Percentiles rank a stretch among this genome's conserved stretches.
Conservation (phyloP, 495 filamentous ascomycete species). For the Hyphodiscus hymeniophilus region DNA sequence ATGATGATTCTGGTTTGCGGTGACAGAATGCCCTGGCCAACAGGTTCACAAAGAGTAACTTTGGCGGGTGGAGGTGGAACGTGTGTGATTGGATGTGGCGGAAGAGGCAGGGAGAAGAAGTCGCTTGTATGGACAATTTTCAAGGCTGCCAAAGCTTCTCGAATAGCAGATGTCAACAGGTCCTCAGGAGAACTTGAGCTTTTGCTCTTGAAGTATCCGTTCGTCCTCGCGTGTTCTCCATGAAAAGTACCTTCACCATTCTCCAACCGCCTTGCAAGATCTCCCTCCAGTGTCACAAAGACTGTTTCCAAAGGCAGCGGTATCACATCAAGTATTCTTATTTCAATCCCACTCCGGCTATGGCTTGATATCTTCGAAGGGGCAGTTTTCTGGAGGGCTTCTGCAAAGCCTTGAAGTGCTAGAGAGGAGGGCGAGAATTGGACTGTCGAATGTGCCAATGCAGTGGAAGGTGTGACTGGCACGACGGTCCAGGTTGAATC, state of each 20-base stretch:
- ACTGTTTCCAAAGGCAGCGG: slow-evolving; percentile 74
- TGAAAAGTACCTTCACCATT: slow-evolving; percentile 50
- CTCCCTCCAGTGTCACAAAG: slow-evolving; percentile 75
- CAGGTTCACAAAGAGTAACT: slow-evolving; percentile 65
- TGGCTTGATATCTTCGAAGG: slow-evolving; percentile 56
- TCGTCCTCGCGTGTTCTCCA: slow-evolving; percentile 31
- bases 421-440: slow-evolving; percentile 75
- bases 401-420: slow-evolving; percentile 68
- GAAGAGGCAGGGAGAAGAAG: slow-evolving; percentile 70
- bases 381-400: slow-evolving; percentile 47
- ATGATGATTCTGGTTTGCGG: slow-evolving; percentile 62
- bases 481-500: slow-evolving; percentile 75
- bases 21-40: slow-evolving; percentile 76
- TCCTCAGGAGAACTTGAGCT: slow-evolving; percentile 45
- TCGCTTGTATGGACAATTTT: slow-evolving; percentile 79
- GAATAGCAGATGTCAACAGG: slow-evolving; percentile 66
- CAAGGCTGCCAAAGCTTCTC: slow-evolving; percentile 59
- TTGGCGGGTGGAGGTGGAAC: slow-evolving; percentile 74
- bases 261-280: slow-evolving; percentile 51
- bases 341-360: slow-evolving; percentile 60
- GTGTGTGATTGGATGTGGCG: slow-evolving; percentile 84
- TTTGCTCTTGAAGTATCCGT: slow-evolving; percentile 13
- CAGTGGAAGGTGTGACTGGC: slow-evolving; percentile 56
- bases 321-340: slow-evolving; percentile 71
- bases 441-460: slow-evolving; percentile 63